Evolutionary conservation across 371 early-diverging fungal genomes (phyloP).

Genomic region (Rhizopus arrhizus): DNA sequence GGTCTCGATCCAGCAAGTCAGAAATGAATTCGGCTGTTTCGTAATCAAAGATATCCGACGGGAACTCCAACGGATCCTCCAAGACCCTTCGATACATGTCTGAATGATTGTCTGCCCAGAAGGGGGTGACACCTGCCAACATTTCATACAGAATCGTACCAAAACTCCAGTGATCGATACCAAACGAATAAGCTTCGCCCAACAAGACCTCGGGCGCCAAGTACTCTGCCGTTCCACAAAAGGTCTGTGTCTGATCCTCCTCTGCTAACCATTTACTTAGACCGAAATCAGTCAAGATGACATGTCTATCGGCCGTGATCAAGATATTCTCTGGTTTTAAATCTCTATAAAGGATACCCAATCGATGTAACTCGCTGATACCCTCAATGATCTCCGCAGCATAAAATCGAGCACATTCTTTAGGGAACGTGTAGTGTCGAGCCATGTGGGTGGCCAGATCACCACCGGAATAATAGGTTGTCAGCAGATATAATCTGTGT

Average conservation of each 20-base stretch:
- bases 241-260: conserved; percentile 74
- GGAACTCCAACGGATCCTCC: conserved; percentile 76
- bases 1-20: conserved; percentile 71
- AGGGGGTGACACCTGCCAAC: conserved; percentile 76
- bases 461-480: conserved; percentile 93
- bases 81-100: conserved; percentile 83
- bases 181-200: conserved; percentile 79
- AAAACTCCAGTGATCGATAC: conserved; percentile 96
- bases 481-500: conserved; percentile 89
- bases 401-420: conserved; percentile 64
- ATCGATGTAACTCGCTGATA: conserved; percentile 83
- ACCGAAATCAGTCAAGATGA: conserved; percentile 92
- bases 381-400: conserved; percentile 90
- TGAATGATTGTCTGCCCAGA: conserved; percentile 76
- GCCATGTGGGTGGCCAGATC: conserved; percentile 73
- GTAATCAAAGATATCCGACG: conserved; percentile 57
- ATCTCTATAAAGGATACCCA: conserved; percentile 89
- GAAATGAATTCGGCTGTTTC: conserved; percentile 60
- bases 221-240: conserved; percentile 95
- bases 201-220: conserved; percentile 89
- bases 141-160: conserved; percentile 93
- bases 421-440: conserved; percentile 45
- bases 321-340: conserved; percentile 91
- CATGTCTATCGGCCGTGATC: conserved; percentile 75
- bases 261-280: conserved; percentile 70